Evolutionary conservation across 441 rosid species (phyloP), one percentile per base, ranked within the genome.

Genomic region (Biscutella laevigata): DNA sequence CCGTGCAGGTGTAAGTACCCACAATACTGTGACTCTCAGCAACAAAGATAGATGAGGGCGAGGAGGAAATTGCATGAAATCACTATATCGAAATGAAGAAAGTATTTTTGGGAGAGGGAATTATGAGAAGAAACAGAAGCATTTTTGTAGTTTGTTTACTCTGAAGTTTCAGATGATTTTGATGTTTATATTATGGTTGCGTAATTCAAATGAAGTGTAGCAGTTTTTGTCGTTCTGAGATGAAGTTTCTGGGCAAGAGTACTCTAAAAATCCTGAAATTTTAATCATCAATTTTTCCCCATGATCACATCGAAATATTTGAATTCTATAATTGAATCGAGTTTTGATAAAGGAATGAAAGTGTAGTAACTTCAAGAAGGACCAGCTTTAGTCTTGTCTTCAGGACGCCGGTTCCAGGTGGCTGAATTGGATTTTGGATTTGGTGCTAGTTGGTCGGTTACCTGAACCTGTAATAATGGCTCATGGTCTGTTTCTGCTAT

Each of bases 401-500:
- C 97, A 3, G 94, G 95, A 7, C 45, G 82, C 30, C 62, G 79
- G 56, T 86, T 82, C 61, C 94, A 88, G 0, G 87, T 84, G 7
- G 71, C 82, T 16, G 87, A 89, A 40, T 40, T 89, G 63, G 86
- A 89, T 58, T 89, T 82, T 10, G 88, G 95, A 9, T 86, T 82
- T 45, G 95, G 95, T n/a, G 68, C 74, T 41, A 94, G 91, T 0
- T 64, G 43, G 88, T 84, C 11, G 78, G 81, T 10, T 84, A 82
- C 76, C 73, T 89, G 58, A 86, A 86, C 68, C 33, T 53, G 39
- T 17, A 61, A 60, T 26, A 85, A 79, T 45, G 94, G 88, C 41
- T 89, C 95, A 0, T 89, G 95, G 95, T 75, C 83, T 0, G 64
- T 83, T 16, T 84, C 94, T 0, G 85, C 94, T 25, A 82, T 86